Conservation (phyloP, 495 filamentous ascomycete genomes). For the Xanthoparmelia taractica region DNA sequence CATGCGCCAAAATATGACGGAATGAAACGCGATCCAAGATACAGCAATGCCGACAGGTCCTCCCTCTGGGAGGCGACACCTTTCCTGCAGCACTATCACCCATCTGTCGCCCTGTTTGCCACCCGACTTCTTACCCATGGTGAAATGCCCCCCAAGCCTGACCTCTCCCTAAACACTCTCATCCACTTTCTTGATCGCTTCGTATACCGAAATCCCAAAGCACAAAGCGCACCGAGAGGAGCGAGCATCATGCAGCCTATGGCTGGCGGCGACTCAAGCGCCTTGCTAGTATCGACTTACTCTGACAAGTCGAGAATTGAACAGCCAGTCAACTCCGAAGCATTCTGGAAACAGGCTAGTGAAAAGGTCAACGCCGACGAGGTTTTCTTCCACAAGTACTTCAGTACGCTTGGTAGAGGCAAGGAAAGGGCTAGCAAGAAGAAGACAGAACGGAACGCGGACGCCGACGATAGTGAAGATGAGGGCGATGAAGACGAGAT, state of each 20-base stretch:
- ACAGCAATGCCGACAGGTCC: slow-evolving; percentile 80
- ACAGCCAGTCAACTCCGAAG: slow-evolving; percentile 68
- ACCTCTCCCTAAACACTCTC: slow-evolving; percentile 77
- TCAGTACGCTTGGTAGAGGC: slow-evolving; percentile 66
- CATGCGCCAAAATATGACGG: slow-evolving; percentile 56
- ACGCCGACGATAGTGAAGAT: slow-evolving; percentile 36
- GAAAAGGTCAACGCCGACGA: slow-evolving; percentile 83
- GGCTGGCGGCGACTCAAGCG: slow-evolving; percentile 52
- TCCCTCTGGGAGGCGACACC: slow-evolving; percentile 90
- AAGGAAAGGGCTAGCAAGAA: slow-evolving; percentile 48
- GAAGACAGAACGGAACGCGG: slow-evolving; percentile 46
- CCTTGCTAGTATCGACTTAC: slow-evolving; percentile 56
- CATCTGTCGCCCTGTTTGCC: slow-evolving; percentile 87
- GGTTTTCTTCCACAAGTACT: slow-evolving; percentile 97
- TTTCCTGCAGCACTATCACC: slow-evolving; percentile 78
- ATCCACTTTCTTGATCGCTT: slow-evolving; percentile 96
- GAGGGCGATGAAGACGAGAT: slow-evolving; percentile 68
- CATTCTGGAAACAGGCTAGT: slow-evolving; percentile 86
- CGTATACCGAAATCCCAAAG: slow-evolving; percentile 78
- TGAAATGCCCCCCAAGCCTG: slow-evolving; percentile 74
- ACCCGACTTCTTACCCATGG: slow-evolving; percentile 55
- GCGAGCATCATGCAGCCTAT: slow-evolving; percentile 94
- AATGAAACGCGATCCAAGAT: slow-evolving; percentile 80
- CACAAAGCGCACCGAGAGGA: slow-evolving; percentile 52
- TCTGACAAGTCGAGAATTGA: slow-evolving; percentile 39